Evolutionary conservation across 331 rosid genomes (phyloP), one percentile per base, ranked within the genome.

Genomic region (Telfairia occidentalis): DNA sequence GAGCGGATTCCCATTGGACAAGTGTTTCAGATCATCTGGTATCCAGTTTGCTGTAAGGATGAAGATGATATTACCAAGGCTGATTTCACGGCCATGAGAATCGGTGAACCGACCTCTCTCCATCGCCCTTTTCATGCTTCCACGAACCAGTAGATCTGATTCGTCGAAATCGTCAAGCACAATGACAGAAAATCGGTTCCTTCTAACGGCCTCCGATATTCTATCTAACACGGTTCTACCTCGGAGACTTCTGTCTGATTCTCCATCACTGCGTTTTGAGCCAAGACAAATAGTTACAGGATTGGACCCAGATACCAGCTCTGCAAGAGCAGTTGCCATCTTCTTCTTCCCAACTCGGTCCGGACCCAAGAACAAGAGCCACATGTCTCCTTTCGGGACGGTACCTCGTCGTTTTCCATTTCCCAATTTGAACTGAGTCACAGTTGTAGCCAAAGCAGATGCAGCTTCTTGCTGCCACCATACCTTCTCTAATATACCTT

Each of bases 381-480:
- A 95, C 75, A 83, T 84, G 78, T 92, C 97, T 48, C 97, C 96
- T 79, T 89, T 92, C 8, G 90, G 43, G 9, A 77, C 81, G 1
- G 88, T 79, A 35, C 84, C 84, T 9, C 85, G 86, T 54, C 86
- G 80, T 81, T 84, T 91, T 30, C 96, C 89, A 37, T 86, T 86
- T 29, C 97, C 97, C 78, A 84, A 76, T 85, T 85, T 91, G 79
- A 97, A 88, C 46, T 81, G 84, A 18, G 92, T 90, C 74, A 92
- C 87, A 2, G 90, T 82, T 38, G 92, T 82, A 59, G 99, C 99
- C 63, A 95, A 81, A 15, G 90, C 84, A 5, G 92, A 77, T 18
- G 97, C 99, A 76, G 99, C 97, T 59, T 90, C 99, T 42, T 73
- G 87, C 90, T 95, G 99, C 99, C 99, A 95, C 97, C 97, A 92